Evolutionary conservation across 2,329 filamentous ascomycete species (phyloP).

Genomic region (Ophiostoma ulmi): DNA sequence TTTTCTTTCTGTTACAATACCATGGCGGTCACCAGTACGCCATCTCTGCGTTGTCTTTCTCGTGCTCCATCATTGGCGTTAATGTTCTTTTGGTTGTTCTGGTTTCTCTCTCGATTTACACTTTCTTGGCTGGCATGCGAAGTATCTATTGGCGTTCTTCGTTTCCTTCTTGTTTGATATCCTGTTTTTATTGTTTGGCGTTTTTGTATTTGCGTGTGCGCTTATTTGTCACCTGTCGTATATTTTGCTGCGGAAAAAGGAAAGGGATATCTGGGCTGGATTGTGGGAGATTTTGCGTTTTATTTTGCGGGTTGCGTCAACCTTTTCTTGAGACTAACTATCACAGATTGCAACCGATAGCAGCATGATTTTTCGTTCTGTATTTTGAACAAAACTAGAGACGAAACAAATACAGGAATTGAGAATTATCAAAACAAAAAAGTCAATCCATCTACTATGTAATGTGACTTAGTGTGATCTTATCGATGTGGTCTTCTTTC

Average conservation of each 20-base stretch:
- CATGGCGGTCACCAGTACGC: slow-evolving; percentile 7
- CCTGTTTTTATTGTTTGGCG: background rate
- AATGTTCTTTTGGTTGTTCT: slow-evolving; percentile 8
- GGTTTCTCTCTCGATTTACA: background rate
- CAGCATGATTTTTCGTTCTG: background rate
- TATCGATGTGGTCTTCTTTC: background rate
- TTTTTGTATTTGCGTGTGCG: background rate
- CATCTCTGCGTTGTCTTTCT: slow-evolving; percentile 8
- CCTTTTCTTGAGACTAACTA: slow-evolving; percentile 4
- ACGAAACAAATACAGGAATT: background rate
- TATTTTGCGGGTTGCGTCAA: background rate
- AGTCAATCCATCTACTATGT: no score
- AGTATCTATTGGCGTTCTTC: slow-evolving; percentile 5
- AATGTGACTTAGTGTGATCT: no score
- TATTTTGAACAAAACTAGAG: background rate
- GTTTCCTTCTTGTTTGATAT: background rate
- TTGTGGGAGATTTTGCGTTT: background rate
- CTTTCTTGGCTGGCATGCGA: background rate
- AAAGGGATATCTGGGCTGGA: background rate
- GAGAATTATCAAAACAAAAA: background rate
- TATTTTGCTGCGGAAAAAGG: background rate
- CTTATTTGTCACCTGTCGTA: background rate
- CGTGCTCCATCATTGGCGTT: background rate
- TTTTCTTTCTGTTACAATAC: background rate
- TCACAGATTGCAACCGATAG: slow-evolving; percentile 13